A percentile compares a stretch with the other conserved stretches of the same genome.
Evolutionary conservation across 192 early-diverging fungal genomes (phyloP).

Genomic region (Obelidium mucronatum): DNA sequence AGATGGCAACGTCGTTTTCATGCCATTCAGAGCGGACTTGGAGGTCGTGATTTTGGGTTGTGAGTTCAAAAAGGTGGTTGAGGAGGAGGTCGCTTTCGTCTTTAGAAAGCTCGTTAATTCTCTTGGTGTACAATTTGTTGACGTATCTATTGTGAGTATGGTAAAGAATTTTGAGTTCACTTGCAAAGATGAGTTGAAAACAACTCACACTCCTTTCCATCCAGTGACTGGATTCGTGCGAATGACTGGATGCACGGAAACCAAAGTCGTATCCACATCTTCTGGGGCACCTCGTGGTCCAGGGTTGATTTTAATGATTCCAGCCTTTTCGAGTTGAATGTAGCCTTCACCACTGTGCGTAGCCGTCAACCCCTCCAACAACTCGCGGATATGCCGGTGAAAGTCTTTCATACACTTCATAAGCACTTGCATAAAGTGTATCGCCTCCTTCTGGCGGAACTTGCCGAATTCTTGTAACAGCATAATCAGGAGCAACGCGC

Average conservation of each 20-base stretch:
- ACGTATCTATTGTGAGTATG: slow-evolving; percentile 24
- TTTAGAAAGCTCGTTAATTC: slow-evolving; percentile 58
- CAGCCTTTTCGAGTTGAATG: neutral
- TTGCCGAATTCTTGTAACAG: slow-evolving; percentile 16
- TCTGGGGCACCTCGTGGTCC: no score
- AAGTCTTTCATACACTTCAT: slow-evolving; percentile 37
- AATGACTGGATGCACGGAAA: slow-evolving; percentile 49
- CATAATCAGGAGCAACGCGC: neutral
- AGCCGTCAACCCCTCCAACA: slow-evolving; percentile 67
- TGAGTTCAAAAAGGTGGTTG: slow-evolving; percentile 62
- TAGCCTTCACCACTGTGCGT: slow-evolving; percentile 49
- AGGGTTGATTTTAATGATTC: neutral
- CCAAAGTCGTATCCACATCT: slow-evolving; percentile 15
- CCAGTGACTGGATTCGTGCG: no score
- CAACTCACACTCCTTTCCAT: slow-evolving; percentile 61
- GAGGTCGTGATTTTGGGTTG: slow-evolving; percentile 57
- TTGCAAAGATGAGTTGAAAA: no score
- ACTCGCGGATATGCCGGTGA: slow-evolving; percentile 57
- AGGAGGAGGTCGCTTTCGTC: no score
- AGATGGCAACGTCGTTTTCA: slow-evolving; percentile 50
- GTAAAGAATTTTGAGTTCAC: no score
- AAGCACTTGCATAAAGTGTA: slow-evolving; percentile 16
- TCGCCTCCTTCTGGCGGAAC: no score
- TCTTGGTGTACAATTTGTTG: slow-evolving; percentile 67
- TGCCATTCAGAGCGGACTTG: slow-evolving; percentile 59